These are phyloP conservation scores for Aspergillus floridensis DNA, from an alignment of 2,329 filamentous ascomycete genomes.

Conservation along the genomic window DNA sequence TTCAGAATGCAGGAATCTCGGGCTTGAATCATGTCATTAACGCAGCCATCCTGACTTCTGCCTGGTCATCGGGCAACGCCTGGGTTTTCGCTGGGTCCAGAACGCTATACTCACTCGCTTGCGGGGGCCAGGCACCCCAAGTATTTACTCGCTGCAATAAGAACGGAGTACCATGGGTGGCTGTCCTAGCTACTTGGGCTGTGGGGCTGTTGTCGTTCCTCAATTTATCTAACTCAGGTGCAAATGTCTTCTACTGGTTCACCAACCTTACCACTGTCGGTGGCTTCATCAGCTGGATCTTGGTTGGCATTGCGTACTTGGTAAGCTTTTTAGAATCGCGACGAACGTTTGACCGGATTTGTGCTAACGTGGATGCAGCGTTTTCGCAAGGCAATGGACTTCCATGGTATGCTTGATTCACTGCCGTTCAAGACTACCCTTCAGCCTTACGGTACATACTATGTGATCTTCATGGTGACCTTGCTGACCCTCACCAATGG, in stretches of 20 bases:
- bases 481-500: conserved; percentile 57
- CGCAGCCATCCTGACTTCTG: conserved; percentile 68
- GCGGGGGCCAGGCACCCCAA: conserved; percentile 37
- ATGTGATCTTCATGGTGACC: conserved; percentile 48
- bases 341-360: conserved; percentile 23
- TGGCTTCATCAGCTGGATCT: conserved; percentile 41
- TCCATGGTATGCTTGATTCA: conserved; percentile 44
- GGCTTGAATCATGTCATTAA: conserved; percentile 71
- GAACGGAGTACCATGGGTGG: conserved; percentile 54
- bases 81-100: conserved; percentile 55
- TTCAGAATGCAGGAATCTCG: conserved; percentile 63
- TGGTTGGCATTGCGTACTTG: conserved; percentile 46
- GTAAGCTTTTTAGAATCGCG: conserved; percentile 38
- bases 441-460: conserved; percentile 54
- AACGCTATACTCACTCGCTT: conserved; percentile 51
- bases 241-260: conserved; percentile 43
- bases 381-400: conserved; percentile 53
- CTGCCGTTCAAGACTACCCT: conserved; percentile 53
- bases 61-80: conserved; percentile 67
- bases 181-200: conserved; percentile 42
- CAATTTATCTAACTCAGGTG: conserved; percentile 35
- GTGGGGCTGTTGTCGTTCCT: conserved; percentile 36
- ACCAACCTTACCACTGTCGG: conserved; percentile 41
- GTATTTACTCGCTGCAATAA: conserved; percentile 43
- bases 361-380: conserved; percentile 47